A percentile compares a stretch with the other conserved stretches of the same genome.
These are phyloP conservation scores for Lentinula aciculospora DNA, from an alignment of 768 basidiomycete species.

Conservation along the genomic window DNA sequence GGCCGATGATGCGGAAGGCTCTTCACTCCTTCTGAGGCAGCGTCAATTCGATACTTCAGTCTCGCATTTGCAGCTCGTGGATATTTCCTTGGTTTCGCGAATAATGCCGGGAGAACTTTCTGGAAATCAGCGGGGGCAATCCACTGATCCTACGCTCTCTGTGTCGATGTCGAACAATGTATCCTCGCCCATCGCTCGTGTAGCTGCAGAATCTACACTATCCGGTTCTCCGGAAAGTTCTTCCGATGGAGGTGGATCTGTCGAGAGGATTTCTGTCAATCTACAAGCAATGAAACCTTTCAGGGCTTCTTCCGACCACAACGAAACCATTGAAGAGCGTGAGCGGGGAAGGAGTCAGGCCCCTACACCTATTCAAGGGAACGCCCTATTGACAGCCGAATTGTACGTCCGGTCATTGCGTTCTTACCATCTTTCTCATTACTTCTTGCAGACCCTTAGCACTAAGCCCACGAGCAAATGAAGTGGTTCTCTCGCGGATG, in stretches of 20 bases:
- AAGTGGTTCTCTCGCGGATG: slow-evolving; percentile 44
- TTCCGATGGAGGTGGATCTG: slow-evolving; percentile 45
- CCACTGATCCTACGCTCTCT: background rate
- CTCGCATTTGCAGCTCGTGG: slow-evolving; percentile 16
- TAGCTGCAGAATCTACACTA: slow-evolving; percentile 10
- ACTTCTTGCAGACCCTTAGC: slow-evolving; percentile 19
- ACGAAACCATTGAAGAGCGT: background rate
- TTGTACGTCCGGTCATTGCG: slow-evolving; percentile 30
- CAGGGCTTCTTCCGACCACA: background rate
- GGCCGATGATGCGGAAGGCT: slow-evolving; percentile 41
- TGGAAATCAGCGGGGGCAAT: background rate
- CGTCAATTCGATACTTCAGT: slow-evolving; percentile 14
- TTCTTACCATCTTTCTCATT: background rate
- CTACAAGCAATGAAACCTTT: slow-evolving; percentile 22
- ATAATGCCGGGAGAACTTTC: slow-evolving; percentile 23
- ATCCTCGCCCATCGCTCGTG: slow-evolving; percentile 11
- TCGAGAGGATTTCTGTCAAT: slow-evolving; percentile 27
- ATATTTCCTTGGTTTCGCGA: slow-evolving; percentile 37
- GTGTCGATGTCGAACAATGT: slow-evolving; percentile 15
- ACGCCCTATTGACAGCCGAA: slow-evolving; percentile 32
- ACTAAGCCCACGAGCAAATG: slow-evolving; percentile 34
- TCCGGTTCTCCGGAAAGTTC: slow-evolving; percentile 36
- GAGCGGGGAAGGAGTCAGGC: slow-evolving; percentile 49
- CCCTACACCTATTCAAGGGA: slow-evolving; percentile 50
- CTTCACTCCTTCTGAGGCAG: slow-evolving; percentile 18